phyloP scores from a whole-genome alignment of 1,284 basidiomycete genomes.

The Tranzscheliella williamsii region DNA sequence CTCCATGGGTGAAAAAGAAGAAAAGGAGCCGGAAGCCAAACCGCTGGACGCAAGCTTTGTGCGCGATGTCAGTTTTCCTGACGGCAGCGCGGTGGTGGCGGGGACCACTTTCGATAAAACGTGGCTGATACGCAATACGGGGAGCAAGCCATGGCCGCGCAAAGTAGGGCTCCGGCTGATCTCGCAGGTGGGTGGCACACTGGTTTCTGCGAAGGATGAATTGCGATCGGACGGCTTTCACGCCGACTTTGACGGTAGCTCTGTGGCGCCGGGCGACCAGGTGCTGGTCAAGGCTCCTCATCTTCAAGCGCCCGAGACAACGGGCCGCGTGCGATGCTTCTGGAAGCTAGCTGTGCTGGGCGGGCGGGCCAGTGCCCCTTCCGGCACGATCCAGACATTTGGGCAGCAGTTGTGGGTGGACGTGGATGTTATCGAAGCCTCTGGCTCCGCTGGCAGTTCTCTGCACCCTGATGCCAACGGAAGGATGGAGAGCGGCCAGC shows the following conservation, averaged over 20 bases:
- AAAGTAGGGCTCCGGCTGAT: conserved; percentile 63
- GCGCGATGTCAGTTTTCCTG: conserved; percentile 71
- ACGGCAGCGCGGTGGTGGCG: conserved; percentile 76
- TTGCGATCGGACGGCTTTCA: conserved; percentile 8
- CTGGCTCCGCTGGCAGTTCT: background rate
- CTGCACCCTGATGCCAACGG: no score
- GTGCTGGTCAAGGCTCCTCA: conserved; percentile 73
- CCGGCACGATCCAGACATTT: conserved; percentile 64
- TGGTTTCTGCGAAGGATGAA: conserved; percentile 58
- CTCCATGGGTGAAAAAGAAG: background rate
- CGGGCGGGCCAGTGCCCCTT: conserved; percentile 45
- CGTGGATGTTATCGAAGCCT: conserved; percentile 8
- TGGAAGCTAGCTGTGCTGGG: conserved; percentile 72
- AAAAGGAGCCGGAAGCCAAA: background rate
- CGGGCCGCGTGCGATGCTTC: conserved; percentile 74
- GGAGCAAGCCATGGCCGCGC: conserved; percentile 69
- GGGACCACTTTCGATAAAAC: conserved; percentile 81
- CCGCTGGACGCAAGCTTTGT: conserved; percentile 68
- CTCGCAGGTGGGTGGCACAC: conserved; percentile 71
- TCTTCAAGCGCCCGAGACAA: conserved; percentile 74
- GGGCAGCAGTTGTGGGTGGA: conserved; percentile 73
- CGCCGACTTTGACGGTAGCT: conserved; percentile 64
- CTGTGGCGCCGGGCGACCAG: conserved; percentile 66
- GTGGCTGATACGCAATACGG: conserved; percentile 74
- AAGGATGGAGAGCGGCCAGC: background rate